Evolutionary conservation across 495 filamentous ascomycete species (phyloP).

Genomic region (Xylona heveae): DNA sequence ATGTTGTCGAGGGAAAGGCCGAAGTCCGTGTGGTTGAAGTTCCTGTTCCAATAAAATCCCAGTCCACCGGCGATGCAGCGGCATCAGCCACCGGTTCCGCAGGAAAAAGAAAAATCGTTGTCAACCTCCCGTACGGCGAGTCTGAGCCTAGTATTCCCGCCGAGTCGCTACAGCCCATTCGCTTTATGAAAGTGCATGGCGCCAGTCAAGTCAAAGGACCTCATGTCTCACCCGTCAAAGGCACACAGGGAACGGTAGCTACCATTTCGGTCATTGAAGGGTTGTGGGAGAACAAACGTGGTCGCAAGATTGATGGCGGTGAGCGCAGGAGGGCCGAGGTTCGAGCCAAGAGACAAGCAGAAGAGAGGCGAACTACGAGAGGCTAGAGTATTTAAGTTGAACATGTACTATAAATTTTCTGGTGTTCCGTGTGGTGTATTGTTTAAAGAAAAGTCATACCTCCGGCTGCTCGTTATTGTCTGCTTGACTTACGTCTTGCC

Average conservation of each 20-base stretch:
- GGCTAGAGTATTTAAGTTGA: neutral
- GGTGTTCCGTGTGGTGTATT: too few species aligned
- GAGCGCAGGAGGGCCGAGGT: conserved; percentile 77
- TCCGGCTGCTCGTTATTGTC: too few species aligned
- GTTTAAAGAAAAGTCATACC: too few species aligned
- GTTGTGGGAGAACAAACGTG: conserved; percentile 69
- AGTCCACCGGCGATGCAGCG: conserved; percentile 4
- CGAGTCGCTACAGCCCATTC: conserved; percentile 25
- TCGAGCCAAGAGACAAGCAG: conserved; percentile 36
- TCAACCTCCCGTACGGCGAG: conserved; percentile 46
- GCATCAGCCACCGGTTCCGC: conserved; percentile 27
- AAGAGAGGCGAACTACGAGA: conserved; percentile 16
- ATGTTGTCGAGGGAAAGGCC: conserved; percentile 52
- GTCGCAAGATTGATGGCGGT: conserved; percentile 88
- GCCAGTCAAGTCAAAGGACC: conserved; percentile 48
- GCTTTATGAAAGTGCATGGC: conserved; percentile 40
- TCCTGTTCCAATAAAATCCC: conserved; percentile 10
- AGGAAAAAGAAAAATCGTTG: conserved; percentile 35
- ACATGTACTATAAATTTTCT: neutral
- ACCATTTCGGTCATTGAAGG: conserved; percentile 52
- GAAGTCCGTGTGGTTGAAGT: conserved; percentile 47
- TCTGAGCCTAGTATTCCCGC: conserved; percentile 19
- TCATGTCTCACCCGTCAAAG: conserved; percentile 42
- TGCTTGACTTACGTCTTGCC: too few species aligned
- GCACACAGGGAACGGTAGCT: conserved; percentile 33